Evolutionary conservation across 139 green algal species (phyloP).

Genomic region (Haematococcus lacustris): DNA sequence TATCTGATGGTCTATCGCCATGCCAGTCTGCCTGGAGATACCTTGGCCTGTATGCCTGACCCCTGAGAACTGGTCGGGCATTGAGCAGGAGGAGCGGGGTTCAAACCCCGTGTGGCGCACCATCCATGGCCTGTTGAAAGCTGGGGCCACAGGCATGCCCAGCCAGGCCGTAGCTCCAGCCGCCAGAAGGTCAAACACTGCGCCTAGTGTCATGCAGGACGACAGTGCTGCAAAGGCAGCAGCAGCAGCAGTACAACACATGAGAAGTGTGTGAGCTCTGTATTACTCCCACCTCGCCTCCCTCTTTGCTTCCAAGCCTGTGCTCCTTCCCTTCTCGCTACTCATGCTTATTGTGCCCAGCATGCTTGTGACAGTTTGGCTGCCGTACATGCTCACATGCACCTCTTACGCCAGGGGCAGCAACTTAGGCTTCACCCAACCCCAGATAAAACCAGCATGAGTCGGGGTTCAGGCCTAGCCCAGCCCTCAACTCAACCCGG

Average conservation of each 20-base stretch:
- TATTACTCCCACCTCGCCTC: not conserved
- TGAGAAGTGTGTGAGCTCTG: not conserved
- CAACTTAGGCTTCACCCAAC: no score
- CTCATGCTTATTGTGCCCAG: not conserved
- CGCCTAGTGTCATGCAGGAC: slow-evolving; percentile 10
- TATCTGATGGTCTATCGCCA: no score
- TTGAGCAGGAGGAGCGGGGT: no score
- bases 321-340: not conserved
- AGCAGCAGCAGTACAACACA: not conserved
- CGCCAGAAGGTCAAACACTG: slow-evolving; percentile 16
- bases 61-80: no score
- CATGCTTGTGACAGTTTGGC: not conserved
- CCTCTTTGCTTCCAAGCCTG: not conserved
- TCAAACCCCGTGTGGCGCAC: no score
- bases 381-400: not conserved
- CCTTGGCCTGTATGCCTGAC: no score
- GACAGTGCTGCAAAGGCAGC: slow-evolving; percentile 1
- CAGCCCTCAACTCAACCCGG: no score
- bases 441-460: no score
- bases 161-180: not conserved
- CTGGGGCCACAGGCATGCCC: slow-evolving; percentile 14
- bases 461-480: no score
- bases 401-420: not conserved
- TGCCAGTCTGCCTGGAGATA: no score
- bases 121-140: slow-evolving; percentile 44